These are phyloP conservation scores for Cyclotella cryptica DNA, from an alignment of 108 stramenopile species.

Conservation along the genomic window DNA sequence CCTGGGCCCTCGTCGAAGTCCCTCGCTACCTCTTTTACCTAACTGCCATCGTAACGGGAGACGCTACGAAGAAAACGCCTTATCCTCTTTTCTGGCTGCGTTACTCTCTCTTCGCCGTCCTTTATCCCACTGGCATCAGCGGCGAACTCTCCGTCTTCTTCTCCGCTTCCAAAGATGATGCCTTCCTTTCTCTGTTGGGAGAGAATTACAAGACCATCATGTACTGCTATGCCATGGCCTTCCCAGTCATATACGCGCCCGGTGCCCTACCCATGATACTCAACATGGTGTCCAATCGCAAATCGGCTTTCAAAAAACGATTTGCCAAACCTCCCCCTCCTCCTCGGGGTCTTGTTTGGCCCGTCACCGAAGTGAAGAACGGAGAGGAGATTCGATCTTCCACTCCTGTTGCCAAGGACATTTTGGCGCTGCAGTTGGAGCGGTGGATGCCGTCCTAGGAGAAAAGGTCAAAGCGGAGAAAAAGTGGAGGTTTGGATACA, in stretches of 20 bases:
- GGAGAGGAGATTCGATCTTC: conserved; percentile 83
- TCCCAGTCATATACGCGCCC: conserved; percentile 86
- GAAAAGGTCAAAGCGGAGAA: conserved; percentile 64
- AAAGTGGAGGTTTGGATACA: conserved; percentile 92
- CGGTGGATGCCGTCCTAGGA: conserved; percentile 75
- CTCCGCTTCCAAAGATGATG: conserved; percentile 63
- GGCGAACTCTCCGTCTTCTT: conserved; percentile 91
- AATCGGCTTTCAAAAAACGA: conserved; percentile 91
- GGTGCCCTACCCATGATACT: conserved; percentile 93
- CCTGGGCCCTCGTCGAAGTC: conserved; percentile 92
- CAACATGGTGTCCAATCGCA: conserved; percentile 95
- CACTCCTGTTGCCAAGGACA: conserved; percentile 84
- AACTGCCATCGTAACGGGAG: conserved; percentile 82
- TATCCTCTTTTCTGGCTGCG: conserved; percentile 97
- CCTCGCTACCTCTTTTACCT: conserved; percentile 97
- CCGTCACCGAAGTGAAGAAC: conserved; percentile 73
- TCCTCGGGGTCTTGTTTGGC: conserved; percentile 90
- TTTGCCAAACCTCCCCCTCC: conserved; percentile 89
- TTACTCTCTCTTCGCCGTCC: conserved; percentile 93
- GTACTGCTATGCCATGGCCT: conserved; percentile 65
- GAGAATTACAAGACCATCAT: conserved; percentile 42
- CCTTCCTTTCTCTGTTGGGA: conserved; percentile 55
- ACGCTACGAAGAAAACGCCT: conserved; percentile 89
- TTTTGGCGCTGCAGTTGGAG: conserved; percentile 86
- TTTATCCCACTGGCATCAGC: conserved; percentile 96